These are phyloP conservation scores for Lactarius hengduanensis DNA, from an alignment of 768 basidiomycete species.

Conservation along the genomic window DNA sequence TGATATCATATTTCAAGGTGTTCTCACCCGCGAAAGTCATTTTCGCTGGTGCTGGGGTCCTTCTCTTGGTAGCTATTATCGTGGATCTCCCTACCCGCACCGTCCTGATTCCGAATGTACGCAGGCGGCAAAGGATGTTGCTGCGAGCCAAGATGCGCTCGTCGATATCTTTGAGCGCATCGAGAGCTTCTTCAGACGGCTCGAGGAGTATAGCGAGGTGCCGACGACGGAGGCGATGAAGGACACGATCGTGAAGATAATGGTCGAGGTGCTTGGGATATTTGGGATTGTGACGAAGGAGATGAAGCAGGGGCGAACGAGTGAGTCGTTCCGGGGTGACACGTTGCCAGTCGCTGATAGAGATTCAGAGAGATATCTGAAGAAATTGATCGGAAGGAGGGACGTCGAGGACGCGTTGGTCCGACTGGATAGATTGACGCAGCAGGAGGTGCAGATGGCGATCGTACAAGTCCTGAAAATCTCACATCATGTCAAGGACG, in stretches of 20 bases:
- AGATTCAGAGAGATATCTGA: background rate
- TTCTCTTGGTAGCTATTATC: background rate
- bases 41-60: background rate
- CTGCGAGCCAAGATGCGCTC: background rate
- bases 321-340: background rate
- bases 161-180: background rate
- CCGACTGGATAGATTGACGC: background rate
- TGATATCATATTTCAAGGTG: background rate
- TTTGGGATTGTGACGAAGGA: background rate
- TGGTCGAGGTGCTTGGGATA: background rate
- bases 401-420: background rate
- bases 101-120: background rate
- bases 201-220: background rate
- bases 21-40: background rate
- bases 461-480: background rate
- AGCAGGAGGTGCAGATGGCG: background rate
- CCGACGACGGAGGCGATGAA: background rate
- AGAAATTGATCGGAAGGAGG: background rate
- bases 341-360: background rate
- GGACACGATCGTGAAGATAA: background rate
- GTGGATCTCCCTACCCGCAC: background rate
- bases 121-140: background rate
- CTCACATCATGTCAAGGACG: background rate
- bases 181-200: background rate
- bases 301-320: background rate